Evolutionary conservation across 306 rosid species (phyloP).

Genomic region (Inga leiocalycina): DNA sequence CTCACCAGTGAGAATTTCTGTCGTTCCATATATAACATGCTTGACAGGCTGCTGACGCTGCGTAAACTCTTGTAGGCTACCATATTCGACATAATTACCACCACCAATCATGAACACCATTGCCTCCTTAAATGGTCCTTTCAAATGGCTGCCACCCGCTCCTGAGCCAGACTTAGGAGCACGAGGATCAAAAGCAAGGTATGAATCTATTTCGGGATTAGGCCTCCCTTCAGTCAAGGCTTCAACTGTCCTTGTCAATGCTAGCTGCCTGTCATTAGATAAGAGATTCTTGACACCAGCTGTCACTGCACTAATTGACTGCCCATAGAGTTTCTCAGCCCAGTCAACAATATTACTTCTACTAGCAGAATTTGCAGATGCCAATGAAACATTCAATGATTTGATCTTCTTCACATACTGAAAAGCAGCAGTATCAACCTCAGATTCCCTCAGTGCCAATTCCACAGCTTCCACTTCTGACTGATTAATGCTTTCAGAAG

Average conservation of each 20-base stretch:
- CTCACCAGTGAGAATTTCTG: conserved; percentile 89
- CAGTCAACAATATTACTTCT: conserved; percentile 94
- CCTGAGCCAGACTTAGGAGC: conserved; percentile 82
- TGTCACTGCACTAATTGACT: conserved; percentile 89
- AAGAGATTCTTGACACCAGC: conserved; percentile 95
- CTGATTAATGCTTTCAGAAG: conserved; percentile 78
- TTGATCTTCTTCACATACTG: conserved; percentile 94
- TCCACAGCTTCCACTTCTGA: conserved; percentile 90
- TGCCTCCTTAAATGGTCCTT: conserved; percentile 95
- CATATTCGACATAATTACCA: conserved; percentile 90
- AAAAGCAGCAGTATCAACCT: conserved; percentile 87
- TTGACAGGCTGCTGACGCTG: conserved; percentile 80
- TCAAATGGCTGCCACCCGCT: conserved; percentile 68
- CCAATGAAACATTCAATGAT: conserved; percentile 79
- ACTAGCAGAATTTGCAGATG: conserved; percentile 88
- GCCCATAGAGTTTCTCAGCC: conserved; percentile 98
- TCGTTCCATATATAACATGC: conserved; percentile 88
- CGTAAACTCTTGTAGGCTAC: conserved; percentile 84
- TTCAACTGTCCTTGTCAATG: conserved; percentile 90
- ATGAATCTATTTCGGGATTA: conserved; percentile 87
- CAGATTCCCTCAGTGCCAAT: conserved; percentile 76
- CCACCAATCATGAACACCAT: conserved; percentile 97
- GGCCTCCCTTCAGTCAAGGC: conserved; percentile 95
- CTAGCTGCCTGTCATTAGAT: conserved; percentile 90
- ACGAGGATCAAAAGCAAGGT: conserved; percentile 86